A percentile compares a stretch with the other conserved stretches of the same genome.
These are phyloP conservation scores for Mycosarcoma mackinlayi DNA, from an alignment of 1,284 basidiomycete species.

Conservation along the genomic window DNA sequence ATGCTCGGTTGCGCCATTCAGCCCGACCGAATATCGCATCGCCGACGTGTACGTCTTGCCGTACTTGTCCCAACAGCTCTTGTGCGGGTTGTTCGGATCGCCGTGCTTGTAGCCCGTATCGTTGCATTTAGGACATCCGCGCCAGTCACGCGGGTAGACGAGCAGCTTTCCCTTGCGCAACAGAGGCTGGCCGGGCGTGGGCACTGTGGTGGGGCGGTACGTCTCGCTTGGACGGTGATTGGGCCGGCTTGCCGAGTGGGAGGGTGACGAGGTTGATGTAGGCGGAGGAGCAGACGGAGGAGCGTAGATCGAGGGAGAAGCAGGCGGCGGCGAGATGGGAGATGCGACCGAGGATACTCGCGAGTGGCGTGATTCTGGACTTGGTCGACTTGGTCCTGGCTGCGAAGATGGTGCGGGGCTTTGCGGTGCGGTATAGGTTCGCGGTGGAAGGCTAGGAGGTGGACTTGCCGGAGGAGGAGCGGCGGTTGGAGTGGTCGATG, in stretches of 20 bases:
- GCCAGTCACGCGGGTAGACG: constrained; percentile 45
- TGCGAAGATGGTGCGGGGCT: constrained; percentile 9
- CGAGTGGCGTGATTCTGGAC: constrained; percentile 37
- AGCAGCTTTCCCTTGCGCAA: constrained; percentile 49
- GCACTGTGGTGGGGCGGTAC: constrained; percentile 44
- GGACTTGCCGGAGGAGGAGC: neutral
- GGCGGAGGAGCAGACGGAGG: constrained; percentile 24
- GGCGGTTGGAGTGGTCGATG: neutral
- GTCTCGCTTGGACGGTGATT: constrained; percentile 11
- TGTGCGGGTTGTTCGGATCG: constrained; percentile 49
- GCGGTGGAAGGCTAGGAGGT: constrained; percentile 23
- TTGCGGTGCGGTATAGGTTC: constrained; percentile 15
- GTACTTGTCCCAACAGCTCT: constrained; percentile 53
- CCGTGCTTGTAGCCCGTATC: constrained; percentile 54
- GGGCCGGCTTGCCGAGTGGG: constrained; percentile 12
- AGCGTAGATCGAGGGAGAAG: constrained; percentile 18
- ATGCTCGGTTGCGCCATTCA: constrained; percentile 17
- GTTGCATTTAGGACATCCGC: constrained; percentile 49
- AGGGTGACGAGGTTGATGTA: constrained; percentile 1
- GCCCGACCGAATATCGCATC: constrained; percentile 42
- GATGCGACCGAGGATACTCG: constrained; percentile 16
- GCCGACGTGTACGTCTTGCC: constrained; percentile 43
- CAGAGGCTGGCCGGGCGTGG: constrained; percentile 46
- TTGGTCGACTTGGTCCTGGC: constrained; percentile 17
- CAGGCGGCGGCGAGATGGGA: constrained; percentile 12